Base-by-base conservation (phyloP, 2,329 filamentous ascomycete species). In the Clonostachys rhizophaga region DNA sequence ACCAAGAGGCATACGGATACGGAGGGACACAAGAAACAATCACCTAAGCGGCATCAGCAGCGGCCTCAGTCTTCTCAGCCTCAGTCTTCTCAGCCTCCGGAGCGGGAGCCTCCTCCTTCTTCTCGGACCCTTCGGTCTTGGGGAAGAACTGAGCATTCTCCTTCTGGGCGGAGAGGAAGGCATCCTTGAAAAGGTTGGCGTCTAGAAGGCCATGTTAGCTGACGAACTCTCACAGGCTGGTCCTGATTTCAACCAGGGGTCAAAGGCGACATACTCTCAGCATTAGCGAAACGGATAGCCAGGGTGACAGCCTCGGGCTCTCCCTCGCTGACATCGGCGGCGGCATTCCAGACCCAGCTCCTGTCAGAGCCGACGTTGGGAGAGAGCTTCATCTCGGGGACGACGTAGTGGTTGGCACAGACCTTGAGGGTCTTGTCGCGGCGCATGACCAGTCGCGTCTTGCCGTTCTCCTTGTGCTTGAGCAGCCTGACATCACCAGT, bases 361-460 rank as follows among this genome's bases (percentile, higher is more conserved):
- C 94, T 88, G 78, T 99, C 94, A 62, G 89, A 95, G 63, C 94
- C 94, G 57, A 97, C 91, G 69, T 99, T 99, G 72, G 94, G 91
- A 52, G 89, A 92, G 54, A 99, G 86, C 79, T 96, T 96, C 92
- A 99, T 97, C 72, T 96, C 92, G 53, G 92, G 92, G 52, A 95
- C 90, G 64, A 99, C 86, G 75, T 99, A 99, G 81, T 99, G 94
- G 80, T 99, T 99, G 67, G 94, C 94, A 86, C 94, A 99, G 73
- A 99, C 94, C 83, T 99, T 99, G 76, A 97, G 84, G 52, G 94
- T 99, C 89, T 97, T 97, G 79, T 99, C 94, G 68, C 94, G 84
- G 70, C 94, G 88, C 94, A 99, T 99, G 59, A 99, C 94, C 61
- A 99, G 78, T 60, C 94, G 85, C 50, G 91, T 96, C 86, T 97